Percentiles rank a stretch among this genome's conserved stretches.
phyloP scores from a whole-genome alignment of 495 filamentous ascomycete species.

The Penicillium herquei region DNA sequence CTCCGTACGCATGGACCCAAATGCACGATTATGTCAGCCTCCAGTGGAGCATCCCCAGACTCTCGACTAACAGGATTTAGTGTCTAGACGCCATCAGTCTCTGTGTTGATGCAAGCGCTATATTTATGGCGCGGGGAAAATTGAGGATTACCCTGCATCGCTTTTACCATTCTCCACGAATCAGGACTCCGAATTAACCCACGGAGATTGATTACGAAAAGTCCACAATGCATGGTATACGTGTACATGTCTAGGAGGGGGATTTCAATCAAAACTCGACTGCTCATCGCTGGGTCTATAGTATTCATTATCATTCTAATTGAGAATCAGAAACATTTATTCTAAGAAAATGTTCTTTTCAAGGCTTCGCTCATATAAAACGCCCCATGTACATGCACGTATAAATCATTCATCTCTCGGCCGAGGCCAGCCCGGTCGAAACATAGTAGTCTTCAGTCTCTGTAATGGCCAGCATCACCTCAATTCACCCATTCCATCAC shows the following conservation, averaged over 20 bases:
- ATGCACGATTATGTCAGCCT: neutral
- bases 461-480: neutral
- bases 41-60: neutral
- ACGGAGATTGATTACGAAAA: neutral
- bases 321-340: neutral
- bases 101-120: neutral
- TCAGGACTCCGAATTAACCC: neutral
- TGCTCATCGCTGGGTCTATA: neutral
- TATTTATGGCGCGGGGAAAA: neutral
- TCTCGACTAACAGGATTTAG: neutral
- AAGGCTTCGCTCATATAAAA: too few species aligned
- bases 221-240: neutral
- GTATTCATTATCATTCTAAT: neutral
- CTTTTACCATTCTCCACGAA: neutral
- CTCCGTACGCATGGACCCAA: too few species aligned
- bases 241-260: too few species aligned
- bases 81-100: neutral
- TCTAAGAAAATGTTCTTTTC: too few species aligned
- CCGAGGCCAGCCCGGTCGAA: neutral
- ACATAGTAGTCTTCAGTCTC: neutral
- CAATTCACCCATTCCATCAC: conserved; percentile 2
- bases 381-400: too few species aligned
- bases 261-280: too few species aligned
- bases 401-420: neutral
- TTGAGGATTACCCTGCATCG: neutral